Evolutionary conservation across 495 filamentous ascomycete species (phyloP).

Genomic region (Wilcoxina mikolae): DNA sequence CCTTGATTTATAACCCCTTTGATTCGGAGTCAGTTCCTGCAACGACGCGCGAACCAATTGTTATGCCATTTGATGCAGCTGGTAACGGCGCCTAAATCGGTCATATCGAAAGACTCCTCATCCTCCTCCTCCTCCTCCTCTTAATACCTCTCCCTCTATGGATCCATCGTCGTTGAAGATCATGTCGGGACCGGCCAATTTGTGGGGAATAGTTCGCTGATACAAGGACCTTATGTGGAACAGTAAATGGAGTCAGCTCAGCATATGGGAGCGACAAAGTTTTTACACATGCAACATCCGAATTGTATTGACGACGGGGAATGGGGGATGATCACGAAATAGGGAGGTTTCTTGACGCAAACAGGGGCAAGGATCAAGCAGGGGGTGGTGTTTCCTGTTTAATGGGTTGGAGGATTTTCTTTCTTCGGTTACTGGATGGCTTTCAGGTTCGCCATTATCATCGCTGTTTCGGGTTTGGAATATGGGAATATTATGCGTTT

Average conservation of each 20-base stretch:
- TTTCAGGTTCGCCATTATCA: too few species aligned
- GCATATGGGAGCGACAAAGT: too few species aligned
- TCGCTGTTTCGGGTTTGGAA: too few species aligned
- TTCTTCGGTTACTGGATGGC: too few species aligned
- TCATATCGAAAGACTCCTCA: background rate
- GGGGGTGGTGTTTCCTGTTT: too few species aligned
- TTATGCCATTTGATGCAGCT: conserved; percentile 2
- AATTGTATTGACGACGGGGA: too few species aligned
- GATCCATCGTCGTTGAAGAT: background rate
- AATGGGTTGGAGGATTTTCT: too few species aligned
- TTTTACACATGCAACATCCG: too few species aligned
- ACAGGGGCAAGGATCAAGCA: too few species aligned
- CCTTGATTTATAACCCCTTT: conserved; percentile 10
- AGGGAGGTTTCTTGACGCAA: too few species aligned
- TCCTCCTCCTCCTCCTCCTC: background rate
- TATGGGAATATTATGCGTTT: too few species aligned
- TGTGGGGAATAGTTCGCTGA: conserved; percentile 28
- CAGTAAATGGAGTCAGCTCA: conserved; percentile 26
- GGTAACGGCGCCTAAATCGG: background rate
- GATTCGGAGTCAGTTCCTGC: background rate
- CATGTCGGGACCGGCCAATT: conserved; percentile 15
- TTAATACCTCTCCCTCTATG: background rate
- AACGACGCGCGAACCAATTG: background rate
- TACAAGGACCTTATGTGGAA: conserved; percentile 8
- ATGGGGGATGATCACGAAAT: too few species aligned